phyloP scores from a whole-genome alignment of 306 rosid genomes.

The Pyrus betulifolia region DNA sequence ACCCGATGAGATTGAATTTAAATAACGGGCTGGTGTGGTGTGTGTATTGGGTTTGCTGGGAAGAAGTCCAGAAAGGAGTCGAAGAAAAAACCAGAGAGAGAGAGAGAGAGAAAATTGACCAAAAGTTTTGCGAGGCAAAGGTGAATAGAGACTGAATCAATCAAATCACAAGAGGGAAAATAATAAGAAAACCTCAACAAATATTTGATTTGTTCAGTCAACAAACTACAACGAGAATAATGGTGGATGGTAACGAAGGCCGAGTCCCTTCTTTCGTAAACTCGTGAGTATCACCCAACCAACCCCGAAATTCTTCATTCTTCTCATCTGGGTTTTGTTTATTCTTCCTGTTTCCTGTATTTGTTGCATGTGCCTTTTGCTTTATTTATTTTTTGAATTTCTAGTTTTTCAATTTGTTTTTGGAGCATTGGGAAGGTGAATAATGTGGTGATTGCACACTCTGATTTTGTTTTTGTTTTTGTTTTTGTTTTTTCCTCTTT shows the following conservation, averaged over 20 bases:
- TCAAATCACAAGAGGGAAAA: neutral
- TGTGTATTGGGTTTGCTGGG: neutral
- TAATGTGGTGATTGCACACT: neutral
- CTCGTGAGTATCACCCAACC: slow-evolving; percentile 13
- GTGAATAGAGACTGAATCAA: neutral
- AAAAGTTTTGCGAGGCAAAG: neutral
- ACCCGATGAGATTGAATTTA: neutral
- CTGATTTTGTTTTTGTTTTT: slow-evolving; percentile 4
- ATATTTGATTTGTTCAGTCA: slow-evolving; percentile 16
- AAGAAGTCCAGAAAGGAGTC: neutral
- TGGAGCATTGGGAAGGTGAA: neutral
- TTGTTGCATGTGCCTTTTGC: neutral
- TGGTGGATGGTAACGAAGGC: slow-evolving; percentile 6
- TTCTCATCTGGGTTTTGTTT: neutral
- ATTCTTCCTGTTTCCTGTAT: neutral
- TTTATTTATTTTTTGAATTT: neutral
- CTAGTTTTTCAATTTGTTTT: neutral
- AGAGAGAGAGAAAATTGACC: neutral
- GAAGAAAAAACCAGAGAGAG: neutral
- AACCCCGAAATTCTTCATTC: neutral
- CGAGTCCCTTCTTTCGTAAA: slow-evolving; percentile 14
- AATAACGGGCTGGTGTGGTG: neutral
- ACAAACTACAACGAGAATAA: slow-evolving; percentile 25
- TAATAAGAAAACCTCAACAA: neutral
- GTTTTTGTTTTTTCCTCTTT: neutral